phyloP scores from a whole-genome alignment of 2,329 filamentous ascomycete species.

The Diplodia intermedia region DNA sequence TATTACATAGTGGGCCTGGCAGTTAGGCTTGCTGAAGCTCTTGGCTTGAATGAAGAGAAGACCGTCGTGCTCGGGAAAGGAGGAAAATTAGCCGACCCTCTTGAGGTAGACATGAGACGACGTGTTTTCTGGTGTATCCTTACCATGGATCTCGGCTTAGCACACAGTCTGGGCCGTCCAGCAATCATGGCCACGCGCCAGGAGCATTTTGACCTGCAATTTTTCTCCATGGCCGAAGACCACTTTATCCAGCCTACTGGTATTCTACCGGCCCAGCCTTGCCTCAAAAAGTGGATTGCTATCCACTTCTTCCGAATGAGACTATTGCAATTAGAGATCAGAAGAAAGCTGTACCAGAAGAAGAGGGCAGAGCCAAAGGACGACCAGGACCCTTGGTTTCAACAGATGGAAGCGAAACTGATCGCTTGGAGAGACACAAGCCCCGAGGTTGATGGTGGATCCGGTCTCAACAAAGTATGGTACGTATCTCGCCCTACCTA shows the following conservation, averaged over 20 bases:
- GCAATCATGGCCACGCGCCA: constrained; percentile 82
- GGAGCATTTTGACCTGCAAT: constrained; percentile 84
- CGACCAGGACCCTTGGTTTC: constrained; percentile 87
- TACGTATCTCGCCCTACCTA: constrained; percentile 54
- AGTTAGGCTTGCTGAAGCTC: constrained; percentile 84
- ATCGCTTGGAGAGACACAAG: constrained; percentile 78
- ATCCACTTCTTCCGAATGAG: constrained; percentile 96
- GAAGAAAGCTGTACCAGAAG: constrained; percentile 83
- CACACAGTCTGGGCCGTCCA: constrained; percentile 86
- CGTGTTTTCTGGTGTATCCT: constrained; percentile 87
- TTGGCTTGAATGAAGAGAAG: constrained; percentile 86
- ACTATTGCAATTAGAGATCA: constrained; percentile 84
- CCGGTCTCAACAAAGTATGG: constrained; percentile 80
- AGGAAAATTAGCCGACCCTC: constrained; percentile 67
- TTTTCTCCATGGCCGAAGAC: constrained; percentile 84
- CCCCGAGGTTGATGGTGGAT: constrained; percentile 73
- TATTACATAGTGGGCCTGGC: constrained; percentile 94
- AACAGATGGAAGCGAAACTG: constrained; percentile 77
- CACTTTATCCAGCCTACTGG: constrained; percentile 79
- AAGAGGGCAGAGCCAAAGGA: constrained; percentile 77
- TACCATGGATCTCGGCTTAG: constrained; percentile 86
- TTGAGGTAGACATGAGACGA: constrained; percentile 88
- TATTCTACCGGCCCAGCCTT: constrained; percentile 72
- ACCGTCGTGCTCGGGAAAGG: constrained; percentile 73
- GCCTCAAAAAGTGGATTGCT: constrained; percentile 83